A percentile compares a stretch with the other conserved stretches of the same genome.
These are phyloP conservation scores for Micractinium conductrix DNA, from an alignment of 139 green algal genomes.

Conservation along the genomic window DNA sequence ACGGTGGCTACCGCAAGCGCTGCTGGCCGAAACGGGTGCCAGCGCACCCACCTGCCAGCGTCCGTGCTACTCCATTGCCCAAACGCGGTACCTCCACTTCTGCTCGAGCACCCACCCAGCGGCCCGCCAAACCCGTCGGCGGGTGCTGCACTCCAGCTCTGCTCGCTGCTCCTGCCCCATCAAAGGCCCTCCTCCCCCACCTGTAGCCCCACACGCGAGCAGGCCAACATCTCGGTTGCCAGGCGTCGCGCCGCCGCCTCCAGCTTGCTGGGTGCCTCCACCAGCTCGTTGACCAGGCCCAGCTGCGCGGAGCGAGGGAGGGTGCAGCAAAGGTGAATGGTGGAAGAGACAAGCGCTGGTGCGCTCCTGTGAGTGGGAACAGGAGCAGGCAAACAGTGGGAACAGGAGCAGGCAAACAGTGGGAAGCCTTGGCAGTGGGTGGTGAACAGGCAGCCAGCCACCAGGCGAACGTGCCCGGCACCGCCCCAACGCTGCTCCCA, in stretches of 20 bases:
- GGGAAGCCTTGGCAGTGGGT: neutral
- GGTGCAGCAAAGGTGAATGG: too few relatives aligned
- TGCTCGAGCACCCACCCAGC: too few relatives aligned
- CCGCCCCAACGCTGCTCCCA: neutral
- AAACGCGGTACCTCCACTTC: too few relatives aligned
- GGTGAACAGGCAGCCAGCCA: neutral
- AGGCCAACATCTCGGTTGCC: conserved; percentile 29
- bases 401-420: neutral
- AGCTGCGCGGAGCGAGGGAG: neutral
- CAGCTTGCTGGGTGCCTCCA: neutral
- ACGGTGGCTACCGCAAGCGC: neutral
- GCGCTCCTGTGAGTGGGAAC: too few relatives aligned
- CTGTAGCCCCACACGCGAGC: conserved; percentile 17
- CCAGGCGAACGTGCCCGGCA: neutral
- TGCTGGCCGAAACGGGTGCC: too few relatives aligned
- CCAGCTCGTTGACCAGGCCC: conserved; percentile 47
- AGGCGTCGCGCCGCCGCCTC: neutral
- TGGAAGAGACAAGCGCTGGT: too few relatives aligned
- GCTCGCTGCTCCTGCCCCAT: too few relatives aligned
- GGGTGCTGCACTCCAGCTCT: too few relatives aligned
- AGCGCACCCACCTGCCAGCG: too few relatives aligned
- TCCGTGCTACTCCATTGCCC: too few relatives aligned
- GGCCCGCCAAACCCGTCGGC: too few relatives aligned
- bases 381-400: neutral
- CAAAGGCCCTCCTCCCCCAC: too few relatives aligned